Evolutionary conservation across 805 yeast genomes (phyloP).

Genomic region (Kluyveromyces wickerhamii): DNA sequence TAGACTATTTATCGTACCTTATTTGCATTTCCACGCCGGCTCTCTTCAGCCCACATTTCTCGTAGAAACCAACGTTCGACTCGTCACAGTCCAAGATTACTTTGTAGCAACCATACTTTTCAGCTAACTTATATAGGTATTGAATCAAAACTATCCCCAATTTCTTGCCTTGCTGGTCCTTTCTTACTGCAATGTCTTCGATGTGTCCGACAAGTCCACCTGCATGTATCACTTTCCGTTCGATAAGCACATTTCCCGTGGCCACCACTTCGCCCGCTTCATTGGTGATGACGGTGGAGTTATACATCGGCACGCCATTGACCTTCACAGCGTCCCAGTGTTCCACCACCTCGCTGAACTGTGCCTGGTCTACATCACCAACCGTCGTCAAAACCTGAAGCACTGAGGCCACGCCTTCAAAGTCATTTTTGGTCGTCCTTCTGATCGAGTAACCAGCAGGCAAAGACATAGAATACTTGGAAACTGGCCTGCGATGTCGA

Average conservation of each 20-base stretch:
- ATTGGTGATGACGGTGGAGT: conserved; percentile 61
- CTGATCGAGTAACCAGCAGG: conserved; percentile 71
- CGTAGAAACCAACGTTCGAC: conserved; percentile 77
- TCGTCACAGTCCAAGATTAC: conserved; percentile 82
- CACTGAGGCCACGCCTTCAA: conserved; percentile 50
- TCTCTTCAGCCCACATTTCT: conserved; percentile 69
- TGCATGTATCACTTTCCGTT: conserved; percentile 73
- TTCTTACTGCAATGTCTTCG: conserved; percentile 83
- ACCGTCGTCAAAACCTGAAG: conserved; percentile 72
- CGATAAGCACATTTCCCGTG: conserved; percentile 74
- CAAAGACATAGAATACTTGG: conserved; percentile 16
- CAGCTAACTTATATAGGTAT: conserved; percentile 52
- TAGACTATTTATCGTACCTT: conserved; percentile 25
- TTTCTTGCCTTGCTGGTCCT: conserved; percentile 71
- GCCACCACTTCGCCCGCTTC: conserved; percentile 54
- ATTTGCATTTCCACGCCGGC: conserved; percentile 66
- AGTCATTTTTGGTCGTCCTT: conserved; percentile 48
- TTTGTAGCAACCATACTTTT: conserved; percentile 67
- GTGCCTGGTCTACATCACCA: conserved; percentile 51
- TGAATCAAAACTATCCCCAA: conserved; percentile 65
- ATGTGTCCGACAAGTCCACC: conserved; percentile 88
- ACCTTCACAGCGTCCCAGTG: conserved; percentile 44
- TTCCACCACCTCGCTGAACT: conserved; percentile 44
- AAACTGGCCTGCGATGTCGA: no score
- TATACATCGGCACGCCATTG: conserved; percentile 42